Conservation (phyloP, 139 green algal genomes). For the Picochlorum sp. region DNA sequence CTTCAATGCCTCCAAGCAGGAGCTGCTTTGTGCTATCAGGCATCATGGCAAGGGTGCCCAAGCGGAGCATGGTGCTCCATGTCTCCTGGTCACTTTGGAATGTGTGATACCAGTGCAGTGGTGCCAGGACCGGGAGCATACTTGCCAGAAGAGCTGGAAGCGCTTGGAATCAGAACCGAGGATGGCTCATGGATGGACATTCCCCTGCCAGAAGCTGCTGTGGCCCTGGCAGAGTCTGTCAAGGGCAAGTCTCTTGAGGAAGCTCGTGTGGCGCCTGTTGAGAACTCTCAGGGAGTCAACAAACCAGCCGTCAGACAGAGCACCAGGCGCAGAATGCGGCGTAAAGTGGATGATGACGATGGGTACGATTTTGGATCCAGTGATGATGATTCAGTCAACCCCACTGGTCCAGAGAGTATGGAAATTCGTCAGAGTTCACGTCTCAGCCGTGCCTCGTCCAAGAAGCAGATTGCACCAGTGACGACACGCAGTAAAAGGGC, state of each 20-base stretch:
- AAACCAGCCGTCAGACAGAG: slow-evolving; percentile 2
- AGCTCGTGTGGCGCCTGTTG: neutral
- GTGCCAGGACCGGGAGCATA: slow-evolving; percentile 26
- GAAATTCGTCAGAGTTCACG: no score
- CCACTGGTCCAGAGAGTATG: no score
- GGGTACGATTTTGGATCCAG: neutral
- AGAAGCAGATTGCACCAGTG: neutral
- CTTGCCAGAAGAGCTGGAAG: slow-evolving; percentile 16
- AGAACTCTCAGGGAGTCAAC: neutral
- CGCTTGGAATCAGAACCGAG: slow-evolving; percentile 12
- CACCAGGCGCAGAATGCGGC: slow-evolving; percentile 1
- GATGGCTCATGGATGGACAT: neutral
- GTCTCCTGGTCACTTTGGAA: neutral
- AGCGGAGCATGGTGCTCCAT: slow-evolving; percentile 18
- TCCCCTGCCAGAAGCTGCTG: slow-evolving; percentile 7
- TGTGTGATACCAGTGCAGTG: slow-evolving; percentile 8
- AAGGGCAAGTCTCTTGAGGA: neutral
- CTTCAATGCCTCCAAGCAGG: slow-evolving; percentile 13
- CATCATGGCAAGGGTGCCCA: slow-evolving; percentile 20
- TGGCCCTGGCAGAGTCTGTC: slow-evolving; percentile 3
- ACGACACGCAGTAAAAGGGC: neutral
- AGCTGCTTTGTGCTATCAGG: neutral
- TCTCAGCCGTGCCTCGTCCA: no score
- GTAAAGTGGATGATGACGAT: neutral
- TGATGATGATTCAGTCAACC: neutral